A percentile compares a stretch with the other conserved stretches of the same genome.
Conservation (phyloP, 2,329 filamentous ascomycete species). For the Fusarium xylarioides region DNA sequence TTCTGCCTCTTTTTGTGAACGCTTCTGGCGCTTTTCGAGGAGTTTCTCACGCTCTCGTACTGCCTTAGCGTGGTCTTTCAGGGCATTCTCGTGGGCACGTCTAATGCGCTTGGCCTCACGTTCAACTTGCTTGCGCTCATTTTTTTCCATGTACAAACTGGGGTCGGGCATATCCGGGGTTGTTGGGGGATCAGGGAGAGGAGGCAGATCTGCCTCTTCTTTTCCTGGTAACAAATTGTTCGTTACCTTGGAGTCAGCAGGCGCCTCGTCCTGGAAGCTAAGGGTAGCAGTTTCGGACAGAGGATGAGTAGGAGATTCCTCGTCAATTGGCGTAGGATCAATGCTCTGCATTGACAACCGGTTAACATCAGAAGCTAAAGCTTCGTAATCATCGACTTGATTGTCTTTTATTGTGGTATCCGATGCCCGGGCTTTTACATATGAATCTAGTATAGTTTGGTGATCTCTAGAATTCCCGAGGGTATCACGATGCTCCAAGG, state of each 20-base stretch:
- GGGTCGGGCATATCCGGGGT: slow-evolving; percentile 61
- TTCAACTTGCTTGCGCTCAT: slow-evolving; percentile 72
- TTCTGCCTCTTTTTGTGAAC: slow-evolving; percentile 52
- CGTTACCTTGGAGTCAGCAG: not conserved
- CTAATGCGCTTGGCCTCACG: slow-evolving; percentile 70
- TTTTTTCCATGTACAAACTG: slow-evolving; percentile 68
- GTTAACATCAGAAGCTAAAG: slow-evolving; percentile 18
- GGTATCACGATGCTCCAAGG: slow-evolving; percentile 32
- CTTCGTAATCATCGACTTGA: not conserved
- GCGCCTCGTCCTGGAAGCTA: not conserved
- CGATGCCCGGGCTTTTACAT: not conserved
- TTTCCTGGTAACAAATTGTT: not conserved
- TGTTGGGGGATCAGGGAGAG: slow-evolving; percentile 60
- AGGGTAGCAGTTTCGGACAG: not conserved
- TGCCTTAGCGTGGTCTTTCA: slow-evolving; percentile 72
- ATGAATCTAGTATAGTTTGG: slow-evolving; percentile 23
- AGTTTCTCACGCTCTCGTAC: slow-evolving; percentile 71
- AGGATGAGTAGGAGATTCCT: slow-evolving; percentile 21
- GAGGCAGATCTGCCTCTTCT: slow-evolving; percentile 29
- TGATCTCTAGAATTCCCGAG: slow-evolving; percentile 23
- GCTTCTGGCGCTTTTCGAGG: slow-evolving; percentile 61
- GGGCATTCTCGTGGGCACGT: slow-evolving; percentile 71
- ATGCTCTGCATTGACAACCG: slow-evolving; percentile 48
- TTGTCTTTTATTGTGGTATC: not conserved
- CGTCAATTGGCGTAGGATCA: slow-evolving; percentile 52